Percentiles rank a stretch among this genome's conserved stretches.
Evolutionary conservation across 2,329 filamentous ascomycete genomes (phyloP).

Genomic region (Fusarium sp.): DNA sequence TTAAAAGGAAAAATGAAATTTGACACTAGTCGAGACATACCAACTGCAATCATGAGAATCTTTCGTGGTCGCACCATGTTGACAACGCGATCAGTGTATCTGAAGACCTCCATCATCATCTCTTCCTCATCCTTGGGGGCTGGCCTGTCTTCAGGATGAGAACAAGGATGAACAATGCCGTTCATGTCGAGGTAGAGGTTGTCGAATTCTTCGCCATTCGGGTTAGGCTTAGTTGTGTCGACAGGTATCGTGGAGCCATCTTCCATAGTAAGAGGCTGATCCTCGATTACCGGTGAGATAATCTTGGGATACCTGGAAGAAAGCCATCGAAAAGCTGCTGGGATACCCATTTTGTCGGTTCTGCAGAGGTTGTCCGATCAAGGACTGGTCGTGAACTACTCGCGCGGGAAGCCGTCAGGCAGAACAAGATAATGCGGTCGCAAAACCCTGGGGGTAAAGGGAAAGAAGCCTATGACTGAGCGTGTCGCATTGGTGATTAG

Average conservation of each 20-base stretch:
- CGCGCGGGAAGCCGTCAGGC: constrained; percentile 12
- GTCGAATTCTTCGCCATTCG: constrained; percentile 97
- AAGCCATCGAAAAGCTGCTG: constrained; percentile 95
- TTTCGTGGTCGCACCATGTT: constrained; percentile 99
- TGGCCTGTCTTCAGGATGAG: constrained; percentile 93
- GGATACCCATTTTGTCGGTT: constrained; percentile 84
- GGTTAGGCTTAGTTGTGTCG: constrained; percentile 87
- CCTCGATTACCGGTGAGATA: constrained; percentile 90
- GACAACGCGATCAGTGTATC: constrained; percentile 97
- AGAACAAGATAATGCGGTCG: constrained; percentile 12
- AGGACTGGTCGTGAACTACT: constrained; percentile 19
- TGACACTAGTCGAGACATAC: constrained; percentile 63
- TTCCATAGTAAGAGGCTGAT: constrained; percentile 81
- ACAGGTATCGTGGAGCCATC: constrained; percentile 89
- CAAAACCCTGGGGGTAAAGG: constrained; percentile 7
- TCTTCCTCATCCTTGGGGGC: constrained; percentile 95
- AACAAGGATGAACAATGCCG: constrained; percentile 98
- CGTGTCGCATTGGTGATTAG: constrained; percentile 21
- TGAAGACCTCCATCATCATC: constrained; percentile 99
- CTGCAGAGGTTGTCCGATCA: constrained; percentile 1
- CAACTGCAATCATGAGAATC: constrained; percentile 96
- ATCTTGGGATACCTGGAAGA: constrained; percentile 99
- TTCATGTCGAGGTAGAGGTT: constrained; percentile 99
- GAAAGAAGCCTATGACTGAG: neutral
- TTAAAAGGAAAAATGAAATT: neutral